A percentile compares a stretch with the other conserved stretches of the same genome.
Conservation (phyloP, 441 rosid genomes). For the Euphorbia schlechtendalii region DNA sequence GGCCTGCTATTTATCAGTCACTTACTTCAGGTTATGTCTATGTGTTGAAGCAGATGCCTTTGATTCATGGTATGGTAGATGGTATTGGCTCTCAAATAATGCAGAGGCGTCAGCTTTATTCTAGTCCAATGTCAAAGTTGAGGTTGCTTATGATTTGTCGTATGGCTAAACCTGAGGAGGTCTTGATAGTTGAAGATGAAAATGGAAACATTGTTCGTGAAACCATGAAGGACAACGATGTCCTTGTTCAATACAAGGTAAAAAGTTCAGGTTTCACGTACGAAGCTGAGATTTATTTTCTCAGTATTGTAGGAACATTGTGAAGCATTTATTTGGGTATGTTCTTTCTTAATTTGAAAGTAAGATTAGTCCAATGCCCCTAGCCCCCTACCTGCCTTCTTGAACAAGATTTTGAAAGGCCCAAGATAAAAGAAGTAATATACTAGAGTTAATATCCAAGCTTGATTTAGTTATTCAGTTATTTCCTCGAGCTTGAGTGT, state of each 20-base stretch:
- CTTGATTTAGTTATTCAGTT: neutral
- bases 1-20: constrained; percentile 14
- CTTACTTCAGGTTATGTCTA: constrained; percentile 12
- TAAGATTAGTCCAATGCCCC: neutral
- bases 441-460: neutral
- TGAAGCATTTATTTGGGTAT: neutral
- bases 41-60: constrained; percentile 50
- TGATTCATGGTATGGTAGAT: constrained; percentile 74
- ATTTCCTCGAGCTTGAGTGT: neutral
- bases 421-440: neutral
- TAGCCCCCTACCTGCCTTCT: neutral
- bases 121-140: constrained; percentile 83
- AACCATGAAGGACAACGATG: constrained; percentile 99
- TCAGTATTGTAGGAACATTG: neutral
- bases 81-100: constrained; percentile 77
- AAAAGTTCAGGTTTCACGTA: constrained; percentile 8
- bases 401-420: neutral
- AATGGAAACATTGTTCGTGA: constrained; percentile 99
- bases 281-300: neutral
- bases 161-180: constrained; percentile 99
- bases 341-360: neutral
- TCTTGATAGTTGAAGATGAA: constrained; percentile 98
- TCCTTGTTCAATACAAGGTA: constrained; percentile 99
- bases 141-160: constrained; percentile 97
- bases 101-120: constrained; percentile 92